Percentiles rank a stretch among this genome's conserved stretches.
These are phyloP conservation scores for Cercospora sp. DNA, from an alignment of 2,329 filamentous ascomycete species.

Conservation along the genomic window DNA sequence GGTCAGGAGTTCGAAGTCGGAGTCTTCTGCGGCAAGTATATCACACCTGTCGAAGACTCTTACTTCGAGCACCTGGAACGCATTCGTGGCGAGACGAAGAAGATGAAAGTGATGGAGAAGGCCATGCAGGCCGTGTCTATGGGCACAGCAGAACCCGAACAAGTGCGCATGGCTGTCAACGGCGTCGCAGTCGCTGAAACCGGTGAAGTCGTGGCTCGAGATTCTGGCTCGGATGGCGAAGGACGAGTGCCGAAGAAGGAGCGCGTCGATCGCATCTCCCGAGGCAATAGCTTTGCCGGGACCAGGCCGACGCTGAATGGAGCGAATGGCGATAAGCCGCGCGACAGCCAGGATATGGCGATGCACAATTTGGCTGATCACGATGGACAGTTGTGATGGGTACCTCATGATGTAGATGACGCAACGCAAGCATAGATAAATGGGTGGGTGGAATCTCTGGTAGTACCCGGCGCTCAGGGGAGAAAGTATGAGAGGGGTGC, in stretches of 20 bases:
- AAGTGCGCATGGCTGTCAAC: slow-evolving; percentile 63
- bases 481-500: not conserved
- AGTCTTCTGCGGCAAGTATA: slow-evolving; percentile 86
- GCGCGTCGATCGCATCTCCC: slow-evolving; percentile 43
- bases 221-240: slow-evolving; percentile 35
- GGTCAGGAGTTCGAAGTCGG: slow-evolving; percentile 78
- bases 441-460: not conserved
- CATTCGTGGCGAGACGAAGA: slow-evolving; percentile 68
- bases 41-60: slow-evolving; percentile 72
- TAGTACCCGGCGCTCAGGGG: not conserved
- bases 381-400: slow-evolving; percentile 15
- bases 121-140: slow-evolving; percentile 65
- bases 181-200: slow-evolving; percentile 58
- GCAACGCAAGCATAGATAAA: slow-evolving; percentile 3
- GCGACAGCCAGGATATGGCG: slow-evolving; percentile 56
- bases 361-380: slow-evolving; percentile 43
- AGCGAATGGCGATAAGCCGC: slow-evolving; percentile 14
- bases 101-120: slow-evolving; percentile 64
- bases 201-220: slow-evolving; percentile 58
- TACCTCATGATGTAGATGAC: slow-evolving; percentile 8
- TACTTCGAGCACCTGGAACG: slow-evolving; percentile 82
- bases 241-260: slow-evolving; percentile 27
- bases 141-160: slow-evolving; percentile 60
- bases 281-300: slow-evolving; percentile 40
- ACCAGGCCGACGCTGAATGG: slow-evolving; percentile 16